Evolutionary conservation across 2,329 filamentous ascomycete genomes (phyloP).

Genomic region (Penicillium sp.): DNA sequence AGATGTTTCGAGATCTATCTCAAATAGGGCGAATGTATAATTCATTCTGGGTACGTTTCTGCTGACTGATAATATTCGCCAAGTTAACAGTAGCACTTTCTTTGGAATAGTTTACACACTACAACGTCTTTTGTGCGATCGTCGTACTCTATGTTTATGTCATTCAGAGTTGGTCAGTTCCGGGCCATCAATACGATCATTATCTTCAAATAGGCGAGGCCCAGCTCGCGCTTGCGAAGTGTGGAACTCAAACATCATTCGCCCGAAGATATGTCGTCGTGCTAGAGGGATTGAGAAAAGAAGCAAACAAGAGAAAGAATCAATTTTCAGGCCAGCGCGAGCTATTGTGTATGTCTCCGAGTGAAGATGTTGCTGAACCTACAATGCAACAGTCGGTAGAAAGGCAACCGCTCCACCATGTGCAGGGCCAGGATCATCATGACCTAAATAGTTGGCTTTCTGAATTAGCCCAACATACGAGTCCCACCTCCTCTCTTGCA

Average conservation of each 20-base stretch:
- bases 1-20: conserved; percentile 46
- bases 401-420: background rate
- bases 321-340: background rate
- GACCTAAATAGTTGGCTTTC: conserved; percentile 10
- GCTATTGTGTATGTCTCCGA: background rate
- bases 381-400: background rate
- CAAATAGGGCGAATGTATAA: conserved; percentile 43
- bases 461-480: conserved; percentile 16
- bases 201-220: conserved; percentile 47
- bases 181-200: conserved; percentile 29
- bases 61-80: conserved; percentile 12
- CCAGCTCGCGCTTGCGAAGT: conserved; percentile 44
- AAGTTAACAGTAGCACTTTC: conserved; percentile 25
- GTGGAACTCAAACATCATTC: conserved; percentile 45
- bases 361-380: background rate
- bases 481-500: conserved; percentile 18
- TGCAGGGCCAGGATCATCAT: background rate
- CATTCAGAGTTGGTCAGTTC: conserved; percentile 39
- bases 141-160: conserved; percentile 52
- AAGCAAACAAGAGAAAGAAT: conserved; percentile 18
- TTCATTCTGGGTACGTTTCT: conserved; percentile 45
- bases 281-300: conserved; percentile 41
- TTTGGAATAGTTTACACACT: conserved; percentile 35
- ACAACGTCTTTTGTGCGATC: conserved; percentile 52
- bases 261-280: conserved; percentile 50